Evolutionary conservation across 768 basidiomycete species (phyloP).

Genomic region (Mycena chlorophos): DNA sequence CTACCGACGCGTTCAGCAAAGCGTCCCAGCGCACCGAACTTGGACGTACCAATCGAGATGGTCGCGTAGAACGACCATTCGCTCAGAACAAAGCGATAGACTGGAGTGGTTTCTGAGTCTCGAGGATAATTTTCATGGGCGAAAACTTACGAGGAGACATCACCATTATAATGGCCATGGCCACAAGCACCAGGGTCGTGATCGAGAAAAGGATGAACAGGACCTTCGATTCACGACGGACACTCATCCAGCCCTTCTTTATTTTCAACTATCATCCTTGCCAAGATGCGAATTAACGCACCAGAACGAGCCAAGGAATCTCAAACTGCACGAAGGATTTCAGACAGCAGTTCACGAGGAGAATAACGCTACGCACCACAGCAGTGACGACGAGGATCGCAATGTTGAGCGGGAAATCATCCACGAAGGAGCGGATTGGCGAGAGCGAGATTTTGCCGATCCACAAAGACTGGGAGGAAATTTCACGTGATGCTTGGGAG

Average conservation of each 20-base stretch:
- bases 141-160: constrained; percentile 38
- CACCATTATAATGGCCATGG: constrained; percentile 45
- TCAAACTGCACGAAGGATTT: constrained; percentile 31
- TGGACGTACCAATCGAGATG: constrained; percentile 34
- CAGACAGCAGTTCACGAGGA: no score
- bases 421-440: constrained; percentile 34
- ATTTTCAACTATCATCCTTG: no score
- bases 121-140: background rate
- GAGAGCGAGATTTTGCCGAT: constrained; percentile 45
- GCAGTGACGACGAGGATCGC: constrained; percentile 41
- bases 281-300: no score
- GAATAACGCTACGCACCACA: constrained; percentile 35
- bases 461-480: constrained; percentile 39
- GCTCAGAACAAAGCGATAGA: constrained; percentile 44
- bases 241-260: constrained; percentile 52
- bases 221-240: constrained; percentile 44
- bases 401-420: constrained; percentile 39
- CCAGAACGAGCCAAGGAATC: constrained; percentile 50
- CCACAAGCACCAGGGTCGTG: constrained; percentile 39
- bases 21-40: background rate
- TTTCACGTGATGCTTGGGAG: background rate
- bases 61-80: constrained; percentile 52
- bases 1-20: constrained; percentile 4
- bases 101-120: constrained; percentile 24
- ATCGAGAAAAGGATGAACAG: constrained; percentile 41